Evolutionary conservation across 768 basidiomycete genomes (phyloP).

Genomic region (Mrakia frigida): DNA sequence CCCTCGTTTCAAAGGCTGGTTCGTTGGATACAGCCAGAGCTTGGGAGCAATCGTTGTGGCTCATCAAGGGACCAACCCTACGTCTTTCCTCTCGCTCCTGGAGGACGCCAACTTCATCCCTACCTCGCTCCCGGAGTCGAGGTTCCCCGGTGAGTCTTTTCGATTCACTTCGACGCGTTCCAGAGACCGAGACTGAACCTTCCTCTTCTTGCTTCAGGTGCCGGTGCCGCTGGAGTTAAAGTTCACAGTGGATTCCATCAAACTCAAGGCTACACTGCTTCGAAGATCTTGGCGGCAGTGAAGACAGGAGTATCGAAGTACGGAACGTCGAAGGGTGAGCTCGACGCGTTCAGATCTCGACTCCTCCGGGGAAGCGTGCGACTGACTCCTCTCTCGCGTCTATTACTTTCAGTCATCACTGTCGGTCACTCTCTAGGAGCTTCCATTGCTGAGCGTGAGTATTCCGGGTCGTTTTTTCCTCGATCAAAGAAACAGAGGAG

Average conservation of each 20-base stretch:
- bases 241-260: constrained; percentile 4
- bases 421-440: constrained; percentile 10
- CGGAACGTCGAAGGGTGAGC: constrained; percentile 2
- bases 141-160: background rate
- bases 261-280: background rate
- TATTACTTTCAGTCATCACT: background rate
- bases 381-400: too few relatives aligned
- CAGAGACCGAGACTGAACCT: background rate
- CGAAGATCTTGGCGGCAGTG: background rate
- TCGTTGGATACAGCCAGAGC: background rate
- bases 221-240: background rate
- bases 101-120: background rate
- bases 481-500: too few relatives aligned
- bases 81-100: background rate
- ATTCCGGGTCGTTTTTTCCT: background rate
- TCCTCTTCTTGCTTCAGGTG: background rate
- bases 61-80: constrained; percentile 1
- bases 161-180: background rate
- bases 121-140: background rate
- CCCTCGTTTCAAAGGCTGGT: background rate
- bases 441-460: constrained; percentile 2
- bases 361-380: background rate
- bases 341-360: too few relatives aligned
- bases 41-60: background rate
- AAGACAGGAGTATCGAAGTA: background rate